Evolutionary conservation across 1,284 basidiomycete species (phyloP).

Genomic region (Leccinum subatratum): DNA sequence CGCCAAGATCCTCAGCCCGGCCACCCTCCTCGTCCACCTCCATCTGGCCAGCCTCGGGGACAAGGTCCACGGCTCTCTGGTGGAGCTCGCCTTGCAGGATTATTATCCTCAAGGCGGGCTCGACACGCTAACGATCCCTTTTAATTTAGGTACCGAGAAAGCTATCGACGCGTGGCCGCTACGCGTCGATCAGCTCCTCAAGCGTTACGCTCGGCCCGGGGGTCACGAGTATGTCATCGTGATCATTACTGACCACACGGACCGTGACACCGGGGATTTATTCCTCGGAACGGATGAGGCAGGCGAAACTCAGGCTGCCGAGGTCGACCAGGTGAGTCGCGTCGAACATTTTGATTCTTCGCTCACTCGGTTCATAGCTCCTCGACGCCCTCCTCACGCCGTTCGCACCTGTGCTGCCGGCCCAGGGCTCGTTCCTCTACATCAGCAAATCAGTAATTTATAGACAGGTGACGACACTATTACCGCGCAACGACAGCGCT

Average conservation of each 20-base stretch:
- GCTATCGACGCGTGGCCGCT: not conserved
- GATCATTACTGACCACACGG: not conserved
- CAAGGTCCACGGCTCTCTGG: not conserved
- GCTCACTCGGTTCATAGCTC: not conserved
- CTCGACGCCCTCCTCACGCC: not conserved
- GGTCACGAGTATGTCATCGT: not conserved
- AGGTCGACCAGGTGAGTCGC: not conserved
- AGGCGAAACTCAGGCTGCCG: not conserved
- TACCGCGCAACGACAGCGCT: too few relatives aligned
- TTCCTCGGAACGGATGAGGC: not conserved
- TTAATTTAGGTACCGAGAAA: not conserved
- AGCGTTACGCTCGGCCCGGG: not conserved
- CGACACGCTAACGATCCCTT: not conserved
- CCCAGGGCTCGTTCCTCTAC: not conserved
- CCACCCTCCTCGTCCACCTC: not conserved
- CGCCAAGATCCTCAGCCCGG: not conserved
- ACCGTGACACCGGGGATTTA: not conserved
- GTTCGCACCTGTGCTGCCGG: not conserved
- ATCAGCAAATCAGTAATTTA: too few relatives aligned
- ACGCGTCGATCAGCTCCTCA: not conserved
- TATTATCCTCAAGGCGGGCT: not conserved
- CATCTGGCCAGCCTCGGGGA: not conserved
- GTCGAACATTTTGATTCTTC: too few relatives aligned
- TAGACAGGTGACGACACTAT: too few relatives aligned
- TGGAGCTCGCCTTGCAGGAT: not conserved